phyloP scores from a whole-genome alignment of 306 rosid species.

The Delonix regia region DNA sequence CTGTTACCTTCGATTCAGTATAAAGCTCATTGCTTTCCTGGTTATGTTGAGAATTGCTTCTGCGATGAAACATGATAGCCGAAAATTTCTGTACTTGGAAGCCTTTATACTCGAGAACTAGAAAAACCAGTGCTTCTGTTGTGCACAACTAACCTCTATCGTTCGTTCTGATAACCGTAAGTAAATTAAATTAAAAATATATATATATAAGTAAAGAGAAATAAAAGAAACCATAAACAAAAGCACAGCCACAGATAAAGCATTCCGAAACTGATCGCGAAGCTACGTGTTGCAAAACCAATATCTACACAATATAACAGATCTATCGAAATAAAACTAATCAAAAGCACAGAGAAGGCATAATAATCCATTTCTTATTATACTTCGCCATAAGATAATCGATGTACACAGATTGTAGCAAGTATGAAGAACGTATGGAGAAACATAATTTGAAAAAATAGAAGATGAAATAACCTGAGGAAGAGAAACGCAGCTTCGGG shows the following conservation, averaged over 20 bases:
- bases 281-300: neutral
- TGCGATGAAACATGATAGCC: constrained; percentile 44
- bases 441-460: neutral
- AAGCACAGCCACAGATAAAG: neutral
- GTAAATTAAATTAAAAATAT: too few species aligned
- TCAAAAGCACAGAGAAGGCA: constrained; percentile 5
- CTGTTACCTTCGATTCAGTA: constrained; percentile 45
- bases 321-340: constrained; percentile 1
- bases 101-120: neutral
- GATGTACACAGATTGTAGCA: neutral
- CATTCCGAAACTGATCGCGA: constrained; percentile 15
- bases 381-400: neutral
- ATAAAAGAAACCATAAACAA: neutral
- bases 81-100: constrained; percentile 22
- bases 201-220: neutral
- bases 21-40: constrained; percentile 36
- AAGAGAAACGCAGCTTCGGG: neutral
- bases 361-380: neutral
- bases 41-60: constrained; percentile 42
- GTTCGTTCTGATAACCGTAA: constrained; percentile 4
- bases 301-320: constrained; percentile 6
- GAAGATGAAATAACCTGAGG: neutral
- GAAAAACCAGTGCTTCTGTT: constrained; percentile 24
- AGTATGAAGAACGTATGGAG: neutral
- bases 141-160: constrained; percentile 27